A percentile compares a stretch with the other conserved stretches of the same genome.
phyloP scores from a whole-genome alignment of 176 grass and related monocot genomes.

The Phragmites australis region DNA sequence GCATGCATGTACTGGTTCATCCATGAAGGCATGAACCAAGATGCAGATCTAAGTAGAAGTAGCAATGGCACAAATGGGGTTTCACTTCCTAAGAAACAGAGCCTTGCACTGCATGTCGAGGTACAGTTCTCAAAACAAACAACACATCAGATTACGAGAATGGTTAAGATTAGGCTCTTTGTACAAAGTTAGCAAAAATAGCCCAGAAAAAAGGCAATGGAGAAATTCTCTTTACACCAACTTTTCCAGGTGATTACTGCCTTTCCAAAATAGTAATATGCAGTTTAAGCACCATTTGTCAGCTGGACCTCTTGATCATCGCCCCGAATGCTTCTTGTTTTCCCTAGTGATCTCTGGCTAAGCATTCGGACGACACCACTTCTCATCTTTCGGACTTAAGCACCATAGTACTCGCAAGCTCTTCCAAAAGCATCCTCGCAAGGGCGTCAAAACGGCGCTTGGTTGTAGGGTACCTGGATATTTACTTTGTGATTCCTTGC shows the following conservation, averaged over 20 bases:
- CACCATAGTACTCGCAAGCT: conserved; percentile 71
- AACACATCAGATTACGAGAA: neutral
- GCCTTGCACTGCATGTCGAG: neutral
- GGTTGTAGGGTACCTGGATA: conserved; percentile 84
- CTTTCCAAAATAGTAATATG: neutral
- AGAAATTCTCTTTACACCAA: neutral
- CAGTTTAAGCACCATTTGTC: neutral
- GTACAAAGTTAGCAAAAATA: conserved; percentile 34
- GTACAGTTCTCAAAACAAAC: neutral
- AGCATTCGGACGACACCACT: conserved; percentile 59
- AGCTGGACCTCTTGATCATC: conserved; percentile 44
- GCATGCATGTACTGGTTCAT: too few relatives aligned
- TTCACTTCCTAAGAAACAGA: neutral
- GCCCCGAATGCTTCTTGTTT: conserved; percentile 35
- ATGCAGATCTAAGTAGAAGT: neutral
- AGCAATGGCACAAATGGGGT: neutral
- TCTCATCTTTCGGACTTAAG: conserved; percentile 44
- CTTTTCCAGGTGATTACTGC: neutral
- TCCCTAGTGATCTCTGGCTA: conserved; percentile 66
- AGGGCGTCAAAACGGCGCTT: conserved; percentile 76
- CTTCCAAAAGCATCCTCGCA: conserved; percentile 59
- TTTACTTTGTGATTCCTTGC: conserved; percentile 89
- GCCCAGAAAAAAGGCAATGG: neutral
- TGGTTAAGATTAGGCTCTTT: neutral
- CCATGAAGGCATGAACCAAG: neutral